Evolutionary conservation across 441 rosid genomes (phyloP).

Genomic region (Populus hybrid): DNA sequence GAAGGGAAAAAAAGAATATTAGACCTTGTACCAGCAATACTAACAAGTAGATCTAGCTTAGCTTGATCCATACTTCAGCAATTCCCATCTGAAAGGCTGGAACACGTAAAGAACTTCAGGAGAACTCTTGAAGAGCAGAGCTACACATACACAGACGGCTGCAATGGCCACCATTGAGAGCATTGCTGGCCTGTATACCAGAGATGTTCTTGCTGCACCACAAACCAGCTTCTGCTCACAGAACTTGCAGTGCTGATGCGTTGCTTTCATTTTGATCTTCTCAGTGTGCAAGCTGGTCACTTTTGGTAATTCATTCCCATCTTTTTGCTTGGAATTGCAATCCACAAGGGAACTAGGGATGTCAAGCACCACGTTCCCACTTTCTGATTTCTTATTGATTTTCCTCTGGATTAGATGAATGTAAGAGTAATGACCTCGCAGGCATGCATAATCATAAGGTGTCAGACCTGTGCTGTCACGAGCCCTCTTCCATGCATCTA

Average conservation of each 20-base stretch:
- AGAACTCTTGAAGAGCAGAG: constrained; percentile 83
- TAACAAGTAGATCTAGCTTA: constrained; percentile 18
- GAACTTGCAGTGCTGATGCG: constrained; percentile 47
- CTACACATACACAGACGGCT: no score
- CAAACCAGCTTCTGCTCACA: constrained; percentile 56
- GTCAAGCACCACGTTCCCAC: constrained; percentile 57
- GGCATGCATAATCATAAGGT: constrained; percentile 86
- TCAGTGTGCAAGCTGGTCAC: constrained; percentile 47
- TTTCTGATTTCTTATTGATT: constrained; percentile 41
- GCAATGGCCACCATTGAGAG: constrained; percentile 90
- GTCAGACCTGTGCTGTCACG: constrained; percentile 79
- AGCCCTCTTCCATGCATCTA: constrained; percentile 80
- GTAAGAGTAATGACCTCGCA: constrained; percentile 86
- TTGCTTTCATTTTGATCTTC: constrained; percentile 23
- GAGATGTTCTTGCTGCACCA: constrained; percentile 44
- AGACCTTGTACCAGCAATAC: neutral
- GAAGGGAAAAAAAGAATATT: neutral
- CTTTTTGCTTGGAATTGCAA: constrained; percentile 33
- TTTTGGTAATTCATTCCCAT: constrained; percentile 1
- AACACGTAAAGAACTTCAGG: constrained; percentile 81
- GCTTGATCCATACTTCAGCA: constrained; percentile 75
- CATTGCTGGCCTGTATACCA: constrained; percentile 89
- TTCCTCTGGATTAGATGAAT: constrained; percentile 84
- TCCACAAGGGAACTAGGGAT: constrained; percentile 36
- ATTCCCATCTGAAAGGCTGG: constrained; percentile 95